Base-by-base conservation (phyloP, 768 basidiomycete genomes). In the Tubosaeta sp. region DNA sequence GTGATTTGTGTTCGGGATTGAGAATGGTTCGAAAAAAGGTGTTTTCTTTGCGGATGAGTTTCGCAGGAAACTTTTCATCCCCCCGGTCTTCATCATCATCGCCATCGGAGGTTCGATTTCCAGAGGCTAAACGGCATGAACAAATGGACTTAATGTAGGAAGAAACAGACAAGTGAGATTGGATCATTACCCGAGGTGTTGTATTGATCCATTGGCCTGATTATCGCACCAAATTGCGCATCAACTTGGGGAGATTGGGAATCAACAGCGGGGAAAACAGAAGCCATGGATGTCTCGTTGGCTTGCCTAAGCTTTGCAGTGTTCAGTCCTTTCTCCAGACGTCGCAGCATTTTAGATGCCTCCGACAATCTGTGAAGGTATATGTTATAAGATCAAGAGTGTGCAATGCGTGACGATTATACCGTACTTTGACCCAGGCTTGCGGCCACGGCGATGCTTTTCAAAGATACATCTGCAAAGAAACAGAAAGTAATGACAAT, bases 271-370 rank as follows among this genome's bases (percentile, higher is more conserved):
- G 65, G 52, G 27, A 68, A 62, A n/a, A 68, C 67, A 29, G 64
- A 64, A 36, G 68, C 67, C 53, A 68, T 58, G 11, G 66, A 59
- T 22, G 67, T 60, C 29, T 68, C 66, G n/a, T 49, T 69, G 3
- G 62, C 60, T 18, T 84, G 83, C 69, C 89, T 90, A 67, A 83
- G 76, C 66, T 89, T 90, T 31, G 86, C 85, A 32, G 72, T 81
- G 66, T 83, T 87, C 55, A 89, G 77, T 48, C 86, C 87, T 65
- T 90, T 92, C 72, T 92, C 90, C 38, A 93, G 75, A 43, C 88
- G 82, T 46, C 90, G 82, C 46, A 91, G 82, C 86, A 90, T 88
- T 67, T 91, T 91, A 34, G 90, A 91, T 41, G 88, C 88, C 65
- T 92, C 90, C 32, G 90, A 91, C 38, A 93, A 73, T 68, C 90